Percentiles rank a stretch among this genome's conserved stretches.
Evolutionary conservation across 1,284 basidiomycete species (phyloP).

Genomic region (Sporisorium sorghi): DNA sequence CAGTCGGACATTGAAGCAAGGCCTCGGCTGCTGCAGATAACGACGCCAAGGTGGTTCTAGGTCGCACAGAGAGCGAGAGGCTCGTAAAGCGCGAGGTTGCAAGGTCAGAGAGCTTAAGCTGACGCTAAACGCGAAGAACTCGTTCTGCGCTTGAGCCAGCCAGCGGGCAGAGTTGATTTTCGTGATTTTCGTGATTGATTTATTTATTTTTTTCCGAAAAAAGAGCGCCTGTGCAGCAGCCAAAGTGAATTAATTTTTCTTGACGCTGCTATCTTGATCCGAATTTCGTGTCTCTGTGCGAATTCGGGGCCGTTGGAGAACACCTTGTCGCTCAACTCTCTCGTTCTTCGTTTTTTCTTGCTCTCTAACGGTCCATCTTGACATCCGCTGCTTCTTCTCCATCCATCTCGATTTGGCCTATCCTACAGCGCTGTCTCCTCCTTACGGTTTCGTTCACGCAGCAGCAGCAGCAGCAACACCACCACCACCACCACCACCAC

Average conservation of each 20-base stretch:
- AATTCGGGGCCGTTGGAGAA: conserved; percentile 5
- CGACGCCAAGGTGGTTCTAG: not conserved
- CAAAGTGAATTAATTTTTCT: conserved; percentile 8
- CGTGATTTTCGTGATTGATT: not conserved
- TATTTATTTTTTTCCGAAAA: conserved; percentile 1
- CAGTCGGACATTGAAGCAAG: conserved; percentile 10
- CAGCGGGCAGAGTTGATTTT: no score
- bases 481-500: conserved; percentile 8
- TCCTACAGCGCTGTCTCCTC: conserved; percentile 28
- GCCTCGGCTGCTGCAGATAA: not conserved
- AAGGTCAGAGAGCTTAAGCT: conserved; percentile 16
- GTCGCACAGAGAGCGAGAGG: not conserved
- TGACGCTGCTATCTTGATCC: conserved; percentile 2
- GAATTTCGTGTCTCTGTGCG: not conserved
- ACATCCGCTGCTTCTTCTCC: conserved; percentile 9
- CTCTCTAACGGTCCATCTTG: no score
- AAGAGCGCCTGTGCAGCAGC: no score
- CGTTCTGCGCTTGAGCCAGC: not conserved
- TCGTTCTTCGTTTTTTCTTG: conserved; percentile 2
- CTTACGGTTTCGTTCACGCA: conserved; percentile 4
- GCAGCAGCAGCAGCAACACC: conserved; percentile 38
- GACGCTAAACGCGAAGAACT: conserved; percentile 38
- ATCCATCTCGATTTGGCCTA: conserved; percentile 18
- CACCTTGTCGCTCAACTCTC: not conserved
- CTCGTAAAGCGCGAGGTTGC: conserved; percentile 1